Percentiles rank a stretch among this genome's conserved stretches.
These are phyloP conservation scores for Saturnispora sekii DNA, from an alignment of 805 yeast species.

Conservation along the genomic window DNA sequence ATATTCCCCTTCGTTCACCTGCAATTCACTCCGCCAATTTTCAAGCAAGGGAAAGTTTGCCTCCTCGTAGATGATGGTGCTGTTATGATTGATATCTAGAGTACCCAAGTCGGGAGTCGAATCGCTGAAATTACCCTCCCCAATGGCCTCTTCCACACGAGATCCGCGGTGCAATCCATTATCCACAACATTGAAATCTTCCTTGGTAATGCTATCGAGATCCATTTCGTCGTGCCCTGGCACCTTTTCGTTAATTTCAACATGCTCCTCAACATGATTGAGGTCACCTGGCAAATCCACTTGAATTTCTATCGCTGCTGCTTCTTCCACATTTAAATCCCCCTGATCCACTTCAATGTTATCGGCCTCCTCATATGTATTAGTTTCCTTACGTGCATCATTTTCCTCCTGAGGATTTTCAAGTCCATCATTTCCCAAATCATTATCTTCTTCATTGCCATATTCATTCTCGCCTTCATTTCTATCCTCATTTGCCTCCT, in stretches of 20 bases:
- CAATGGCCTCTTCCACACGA: neutral
- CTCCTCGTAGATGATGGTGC: neutral
- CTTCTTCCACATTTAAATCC: no score
- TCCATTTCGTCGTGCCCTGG: no score
- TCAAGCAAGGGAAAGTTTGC: neutral
- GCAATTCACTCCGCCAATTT: conserved; percentile 3
- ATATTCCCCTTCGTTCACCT: conserved; percentile 2
- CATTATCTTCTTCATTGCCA: neutral
- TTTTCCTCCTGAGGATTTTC: neutral
- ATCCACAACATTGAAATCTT: no score
- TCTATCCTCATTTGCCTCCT: conserved; percentile 2
- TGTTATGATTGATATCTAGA: conserved; percentile 10
- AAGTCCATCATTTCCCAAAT: neutral
- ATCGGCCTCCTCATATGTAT: no score
- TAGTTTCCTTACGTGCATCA: no score
- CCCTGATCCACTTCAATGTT: no score
- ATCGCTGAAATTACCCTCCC: conserved; percentile 8
- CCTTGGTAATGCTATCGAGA: no score
- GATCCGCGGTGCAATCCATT: no score
- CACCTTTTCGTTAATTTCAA: no score
- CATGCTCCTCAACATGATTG: no score
- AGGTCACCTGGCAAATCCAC: no score
- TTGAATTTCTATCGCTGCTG: no score
- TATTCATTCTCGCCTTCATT: neutral
- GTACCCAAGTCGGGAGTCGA: conserved; percentile 13